Conservation (phyloP, 768 basidiomycete genomes). For the Coprinopsis cinerea region DNA sequence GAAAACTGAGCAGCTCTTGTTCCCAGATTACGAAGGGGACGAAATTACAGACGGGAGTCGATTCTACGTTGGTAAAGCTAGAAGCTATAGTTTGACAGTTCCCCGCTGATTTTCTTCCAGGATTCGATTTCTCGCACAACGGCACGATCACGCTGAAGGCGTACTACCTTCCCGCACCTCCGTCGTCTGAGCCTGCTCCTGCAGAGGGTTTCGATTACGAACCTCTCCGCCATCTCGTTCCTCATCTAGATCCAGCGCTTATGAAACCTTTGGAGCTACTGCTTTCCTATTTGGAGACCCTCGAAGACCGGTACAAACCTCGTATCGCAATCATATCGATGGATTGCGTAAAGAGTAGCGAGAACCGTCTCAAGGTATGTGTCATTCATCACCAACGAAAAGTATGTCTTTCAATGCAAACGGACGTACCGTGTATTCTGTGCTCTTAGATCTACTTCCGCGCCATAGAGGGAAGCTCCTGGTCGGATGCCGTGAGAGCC, state of each 20-base stretch:
- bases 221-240: conserved; percentile 19
- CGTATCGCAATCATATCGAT: conserved; percentile 23
- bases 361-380: conserved; percentile 27
- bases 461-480: conserved; percentile 21
- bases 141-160: conserved; percentile 25
- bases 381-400: not conserved
- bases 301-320: conserved; percentile 19
- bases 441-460: conserved; percentile 23
- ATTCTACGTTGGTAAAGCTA: conserved; percentile 25
- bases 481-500: conserved; percentile 20
- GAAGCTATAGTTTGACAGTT: not conserved
- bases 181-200: not conserved
- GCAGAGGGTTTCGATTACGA: conserved; percentile 19
- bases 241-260: conserved; percentile 20
- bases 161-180: conserved; percentile 23
- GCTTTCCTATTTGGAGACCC: conserved; percentile 20
- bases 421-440: too few relatives aligned
- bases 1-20: conserved; percentile 23
- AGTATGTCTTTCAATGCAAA: too few relatives aligned
- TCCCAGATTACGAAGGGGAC: conserved; percentile 15
- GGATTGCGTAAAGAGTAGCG: conserved; percentile 22
- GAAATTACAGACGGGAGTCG: conserved; percentile 18
- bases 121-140: conserved; percentile 24
- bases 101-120: conserved; percentile 8
- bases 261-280: conserved; percentile 21